Base-by-base conservation (phyloP, 768 basidiomycete genomes). In the Rhodotorula toruloides region DNA sequence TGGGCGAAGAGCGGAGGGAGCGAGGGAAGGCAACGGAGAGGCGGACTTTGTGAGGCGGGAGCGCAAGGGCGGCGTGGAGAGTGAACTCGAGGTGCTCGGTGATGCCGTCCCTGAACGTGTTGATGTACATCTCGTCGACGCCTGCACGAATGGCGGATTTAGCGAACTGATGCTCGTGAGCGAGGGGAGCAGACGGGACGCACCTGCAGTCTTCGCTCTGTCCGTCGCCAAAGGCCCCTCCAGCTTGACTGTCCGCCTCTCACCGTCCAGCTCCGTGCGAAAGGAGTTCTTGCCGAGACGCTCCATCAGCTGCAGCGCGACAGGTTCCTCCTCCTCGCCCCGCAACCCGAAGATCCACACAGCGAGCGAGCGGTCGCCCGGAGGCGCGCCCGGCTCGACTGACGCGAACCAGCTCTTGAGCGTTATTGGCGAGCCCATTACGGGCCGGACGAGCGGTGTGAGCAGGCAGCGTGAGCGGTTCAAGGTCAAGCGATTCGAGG, bases 11-110 rank as follows among this genome's bases (percentile, higher is more conserved):
- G 53, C 6, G 57, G 21, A 8, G n/a, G 16, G 57, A 47, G 36
- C 36, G 49, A 6, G 55, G 43, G 19, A 52, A 60, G 31, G 49
- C 59, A 10, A 50, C 59, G 49, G 21, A 11, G 16, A 60, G 49
- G 50, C 43, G 12, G 59, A 43, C 12, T 4, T 21, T n/a, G 40
- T 13, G 19, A 16, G 49, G 31, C 7, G 31, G 39, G n/a, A 9
- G 2, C 13, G 22, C 3, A 27, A 25, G 49, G 8, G 59, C 50
- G 31, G 49, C 31, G 16, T 12, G 9, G 40, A 52, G 49, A 40
- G 53, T 29, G 16, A 44, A 44, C 7, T 27, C 39, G 40, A 25
- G 11, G 25, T 32, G 32, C 12, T 40, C 19, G 27, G 42, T 27
- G 32, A 60, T 32, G 29, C 59, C 59, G 25, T 22, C 3, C 2